Evolutionary conservation across 1,284 basidiomycete genomes (phyloP).

Genomic region (Ustilago vetiveriae): DNA sequence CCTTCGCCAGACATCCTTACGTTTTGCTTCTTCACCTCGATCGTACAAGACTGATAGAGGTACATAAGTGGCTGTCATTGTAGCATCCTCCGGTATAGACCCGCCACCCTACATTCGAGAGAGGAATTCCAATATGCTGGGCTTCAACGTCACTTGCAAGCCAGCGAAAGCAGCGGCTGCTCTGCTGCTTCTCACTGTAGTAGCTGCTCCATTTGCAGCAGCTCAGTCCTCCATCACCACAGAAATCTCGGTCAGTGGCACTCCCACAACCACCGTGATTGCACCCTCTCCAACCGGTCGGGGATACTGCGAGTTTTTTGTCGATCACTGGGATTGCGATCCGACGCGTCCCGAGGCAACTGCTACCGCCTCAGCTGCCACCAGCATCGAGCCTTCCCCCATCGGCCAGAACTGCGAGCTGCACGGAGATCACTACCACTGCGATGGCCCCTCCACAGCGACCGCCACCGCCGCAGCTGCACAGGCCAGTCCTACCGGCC

Average conservation of each 20-base stretch:
- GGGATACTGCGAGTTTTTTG: conserved; percentile 32
- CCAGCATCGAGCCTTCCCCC: conserved; percentile 14
- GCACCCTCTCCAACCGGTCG: conserved; percentile 29
- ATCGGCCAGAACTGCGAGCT: conserved; percentile 21
- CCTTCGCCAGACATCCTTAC: no score
- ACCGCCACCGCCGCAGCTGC: conserved; percentile 13
- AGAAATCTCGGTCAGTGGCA: conserved; percentile 9
- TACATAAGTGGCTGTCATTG: no score
- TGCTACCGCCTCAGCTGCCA: not conserved
- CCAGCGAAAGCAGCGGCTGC: not conserved
- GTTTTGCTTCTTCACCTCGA: no score
- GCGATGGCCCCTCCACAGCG: conserved; percentile 10
- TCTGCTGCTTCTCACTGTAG: conserved; percentile 11
- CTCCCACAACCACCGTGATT: conserved; percentile 16
- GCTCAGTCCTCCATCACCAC: conserved; percentile 25
- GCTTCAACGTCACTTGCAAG: not conserved
- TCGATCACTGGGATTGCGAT: conserved; percentile 42
- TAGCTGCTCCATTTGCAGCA: not conserved
- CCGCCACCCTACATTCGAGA: no score
- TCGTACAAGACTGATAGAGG: no score
- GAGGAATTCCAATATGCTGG: conserved; percentile 1
- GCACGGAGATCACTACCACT: conserved; percentile 30
- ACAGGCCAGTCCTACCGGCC: conserved; percentile 27
- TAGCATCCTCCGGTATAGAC: no score
- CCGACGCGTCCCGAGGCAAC: conserved; percentile 7